Conservation (phyloP, 768 basidiomycete genomes). For the Mycena rosella region DNA sequence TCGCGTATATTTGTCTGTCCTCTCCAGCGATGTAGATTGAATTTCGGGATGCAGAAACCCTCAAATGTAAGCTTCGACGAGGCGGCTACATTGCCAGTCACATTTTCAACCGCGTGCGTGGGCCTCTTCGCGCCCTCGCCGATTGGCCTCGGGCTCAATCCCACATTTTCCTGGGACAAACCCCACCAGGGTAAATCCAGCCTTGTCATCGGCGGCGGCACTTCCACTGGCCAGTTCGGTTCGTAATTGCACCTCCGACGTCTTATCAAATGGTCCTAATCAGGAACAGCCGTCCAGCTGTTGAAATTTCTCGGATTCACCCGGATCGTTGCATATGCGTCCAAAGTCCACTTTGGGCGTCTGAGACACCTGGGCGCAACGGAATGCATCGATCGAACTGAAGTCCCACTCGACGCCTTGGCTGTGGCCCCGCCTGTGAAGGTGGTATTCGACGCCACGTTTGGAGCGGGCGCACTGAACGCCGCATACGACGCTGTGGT, state of each 20-base stretch:
- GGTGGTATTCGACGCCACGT: slow-evolving; percentile 18
- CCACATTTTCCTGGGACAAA: slow-evolving; percentile 31
- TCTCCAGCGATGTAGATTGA: not conserved
- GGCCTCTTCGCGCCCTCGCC: slow-evolving; percentile 33
- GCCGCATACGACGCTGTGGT: slow-evolving; percentile 18
- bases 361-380: slow-evolving; percentile 51
- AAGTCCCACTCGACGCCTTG: slow-evolving; percentile 7
- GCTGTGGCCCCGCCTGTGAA: slow-evolving; percentile 1
- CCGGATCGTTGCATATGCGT: slow-evolving; percentile 49
- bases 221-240: slow-evolving; percentile 36
- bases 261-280: not conserved
- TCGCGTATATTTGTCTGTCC: not conserved
- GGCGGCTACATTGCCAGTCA: slow-evolving; percentile 28
- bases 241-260: not conserved
- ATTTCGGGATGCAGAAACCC: slow-evolving; percentile 34
- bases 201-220: slow-evolving; percentile 30
- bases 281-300: slow-evolving; percentile 50
- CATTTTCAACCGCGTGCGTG: slow-evolving; percentile 31
- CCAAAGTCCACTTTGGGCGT: slow-evolving; percentile 50
- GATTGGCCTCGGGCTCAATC: slow-evolving; percentile 32
- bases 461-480: not conserved
- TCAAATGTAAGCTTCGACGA: slow-evolving; percentile 29
- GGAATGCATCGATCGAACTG: slow-evolving; percentile 46
- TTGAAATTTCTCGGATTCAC: slow-evolving; percentile 57
- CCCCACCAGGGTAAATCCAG: slow-evolving; percentile 32